Conservation (phyloP, 169 alveolate species). For the Cryptosporidium ubiquitum region DNA sequence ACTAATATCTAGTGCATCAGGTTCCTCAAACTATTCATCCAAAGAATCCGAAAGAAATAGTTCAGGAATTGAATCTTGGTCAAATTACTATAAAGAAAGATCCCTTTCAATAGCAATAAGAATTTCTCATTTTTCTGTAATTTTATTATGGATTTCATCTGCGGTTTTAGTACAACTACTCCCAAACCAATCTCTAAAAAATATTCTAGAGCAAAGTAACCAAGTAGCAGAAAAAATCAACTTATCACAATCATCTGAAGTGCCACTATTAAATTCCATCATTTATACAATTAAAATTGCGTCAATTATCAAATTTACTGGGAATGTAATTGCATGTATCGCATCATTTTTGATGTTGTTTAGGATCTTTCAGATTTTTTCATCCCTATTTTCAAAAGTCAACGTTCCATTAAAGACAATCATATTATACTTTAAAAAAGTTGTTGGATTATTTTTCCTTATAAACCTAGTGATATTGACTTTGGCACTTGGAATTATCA, state of each 20-base stretch:
- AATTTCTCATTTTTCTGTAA: constrained; percentile 30
- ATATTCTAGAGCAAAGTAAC: constrained; percentile 38
- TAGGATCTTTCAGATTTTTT: constrained; percentile 60
- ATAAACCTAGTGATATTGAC: constrained; percentile 14
- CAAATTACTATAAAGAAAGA: constrained; percentile 42
- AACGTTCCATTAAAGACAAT: constrained; percentile 53
- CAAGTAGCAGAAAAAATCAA: constrained; percentile 13
- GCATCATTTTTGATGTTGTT: constrained; percentile 39
- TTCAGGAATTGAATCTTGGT: constrained; percentile 48
- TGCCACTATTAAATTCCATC: constrained; percentile 26
- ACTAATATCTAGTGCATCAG: constrained; percentile 25
- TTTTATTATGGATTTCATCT: constrained; percentile 40
- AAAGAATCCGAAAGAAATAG: background rate
- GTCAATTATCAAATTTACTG: constrained; percentile 27
- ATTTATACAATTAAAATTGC: constrained; percentile 37
- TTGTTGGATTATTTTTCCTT: constrained; percentile 41
- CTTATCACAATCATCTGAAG: background rate
- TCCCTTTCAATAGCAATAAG: constrained; percentile 40
- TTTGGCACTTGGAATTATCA: constrained; percentile 39
- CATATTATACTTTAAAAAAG: constrained; percentile 32
- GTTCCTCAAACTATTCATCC: background rate
- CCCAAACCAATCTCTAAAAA: constrained; percentile 8
- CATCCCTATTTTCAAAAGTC: constrained; percentile 44
- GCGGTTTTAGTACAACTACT: constrained; percentile 40
- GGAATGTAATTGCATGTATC: constrained; percentile 37